Conservation (phyloP, 441 rosid genomes). For the Adansonia gregorii region DNA sequence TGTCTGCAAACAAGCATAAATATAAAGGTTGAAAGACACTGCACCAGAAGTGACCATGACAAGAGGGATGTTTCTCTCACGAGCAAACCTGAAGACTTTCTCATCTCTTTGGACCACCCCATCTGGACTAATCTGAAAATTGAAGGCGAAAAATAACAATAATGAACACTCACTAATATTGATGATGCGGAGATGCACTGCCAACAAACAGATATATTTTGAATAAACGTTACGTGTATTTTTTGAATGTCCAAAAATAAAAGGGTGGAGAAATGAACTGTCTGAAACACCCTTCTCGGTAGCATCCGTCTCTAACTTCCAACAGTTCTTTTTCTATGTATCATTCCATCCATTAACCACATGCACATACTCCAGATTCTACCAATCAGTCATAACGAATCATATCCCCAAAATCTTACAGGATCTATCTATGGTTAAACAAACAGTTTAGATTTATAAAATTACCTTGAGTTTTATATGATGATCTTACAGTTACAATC, state of each 20-base stretch:
- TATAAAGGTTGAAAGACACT: neutral
- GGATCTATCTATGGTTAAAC: neutral
- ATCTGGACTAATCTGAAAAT: slow-evolving; percentile 71
- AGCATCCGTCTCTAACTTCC: neutral
- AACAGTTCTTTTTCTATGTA: neutral
- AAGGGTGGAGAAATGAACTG: slow-evolving; percentile 1
- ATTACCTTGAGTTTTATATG: neutral
- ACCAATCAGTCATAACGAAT: neutral
- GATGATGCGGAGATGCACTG: neutral
- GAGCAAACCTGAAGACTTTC: slow-evolving; percentile 80
- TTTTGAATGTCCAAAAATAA: neutral
- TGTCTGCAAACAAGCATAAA: neutral
- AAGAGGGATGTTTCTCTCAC: slow-evolving; percentile 71
- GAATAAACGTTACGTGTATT: neutral
- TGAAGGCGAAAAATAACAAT: slow-evolving; percentile 19
- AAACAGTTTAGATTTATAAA: slow-evolving; percentile 1
- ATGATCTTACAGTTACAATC: neutral
- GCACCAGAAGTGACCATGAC: slow-evolving; percentile 95
- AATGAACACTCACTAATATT: neutral
- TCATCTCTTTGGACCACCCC: slow-evolving; percentile 84
- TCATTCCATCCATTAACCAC: neutral
- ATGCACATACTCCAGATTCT: neutral
- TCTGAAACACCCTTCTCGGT: neutral
- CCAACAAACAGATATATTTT: neutral
- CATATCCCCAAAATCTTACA: neutral